Evolutionary conservation across 1,284 basidiomycete species (phyloP).

Genomic region (Mycosarcoma mackinlayi): DNA sequence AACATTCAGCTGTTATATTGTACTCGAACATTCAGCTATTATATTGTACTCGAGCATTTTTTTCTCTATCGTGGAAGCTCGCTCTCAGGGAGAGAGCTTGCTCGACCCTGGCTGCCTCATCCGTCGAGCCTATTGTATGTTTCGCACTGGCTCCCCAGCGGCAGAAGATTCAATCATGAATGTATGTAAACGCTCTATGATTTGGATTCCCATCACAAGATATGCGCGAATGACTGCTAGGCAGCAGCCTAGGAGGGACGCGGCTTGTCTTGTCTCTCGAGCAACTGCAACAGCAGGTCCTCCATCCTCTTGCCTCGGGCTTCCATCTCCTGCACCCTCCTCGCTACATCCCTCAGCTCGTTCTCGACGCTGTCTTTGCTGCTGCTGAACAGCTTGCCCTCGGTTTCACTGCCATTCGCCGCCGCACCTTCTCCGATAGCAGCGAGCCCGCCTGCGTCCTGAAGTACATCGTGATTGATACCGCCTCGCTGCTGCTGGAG

Average conservation of each 20-base stretch:
- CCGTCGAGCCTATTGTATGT: no score
- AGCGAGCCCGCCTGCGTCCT: no score
- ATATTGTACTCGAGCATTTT: no score
- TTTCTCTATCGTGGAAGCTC: no score
- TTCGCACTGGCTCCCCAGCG: no score
- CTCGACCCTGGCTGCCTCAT: no score
- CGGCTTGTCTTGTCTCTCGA: constrained; percentile 23
- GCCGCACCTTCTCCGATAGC: constrained; percentile 6
- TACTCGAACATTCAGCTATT: no score
- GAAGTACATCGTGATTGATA: no score
- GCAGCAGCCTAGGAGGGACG: no score
- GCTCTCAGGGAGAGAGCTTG: no score
- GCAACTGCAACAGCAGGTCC: constrained; percentile 33
- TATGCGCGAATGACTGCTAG: neutral
- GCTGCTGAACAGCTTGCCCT: neutral
- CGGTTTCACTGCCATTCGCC: neutral
- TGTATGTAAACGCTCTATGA: neutral
- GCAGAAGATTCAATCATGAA: no score
- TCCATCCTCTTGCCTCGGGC: constrained; percentile 47
- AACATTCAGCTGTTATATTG: neutral
- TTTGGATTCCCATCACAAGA: no score
- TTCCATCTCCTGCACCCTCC: constrained; percentile 43
- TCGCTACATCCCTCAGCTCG: constrained; percentile 29
- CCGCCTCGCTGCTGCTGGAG: neutral
- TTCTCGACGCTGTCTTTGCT: constrained; percentile 14